Evolutionary conservation across 192 early-diverging fungal species (phyloP).

Genomic region (Helicostylum pulchrum): DNA sequence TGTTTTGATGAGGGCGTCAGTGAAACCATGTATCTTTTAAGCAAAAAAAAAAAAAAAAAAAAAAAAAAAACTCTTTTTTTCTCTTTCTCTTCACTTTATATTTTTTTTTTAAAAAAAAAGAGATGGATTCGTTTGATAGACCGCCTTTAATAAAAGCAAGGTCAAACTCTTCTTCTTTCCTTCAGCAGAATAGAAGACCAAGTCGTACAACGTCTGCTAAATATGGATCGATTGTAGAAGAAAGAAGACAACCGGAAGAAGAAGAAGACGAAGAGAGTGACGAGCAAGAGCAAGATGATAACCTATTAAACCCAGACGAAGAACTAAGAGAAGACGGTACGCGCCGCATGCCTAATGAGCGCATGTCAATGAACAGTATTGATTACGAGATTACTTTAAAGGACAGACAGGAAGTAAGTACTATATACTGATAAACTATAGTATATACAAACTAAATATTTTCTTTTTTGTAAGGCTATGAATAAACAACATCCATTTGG

Average conservation of each 20-base stretch:
- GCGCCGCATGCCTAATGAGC: slow-evolving; percentile 8
- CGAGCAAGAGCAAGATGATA: not conserved
- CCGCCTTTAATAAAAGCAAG: slow-evolving; percentile 6
- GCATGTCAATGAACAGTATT: slow-evolving; percentile 12
- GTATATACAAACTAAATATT: too few species aligned
- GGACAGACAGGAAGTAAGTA: slow-evolving; percentile 52
- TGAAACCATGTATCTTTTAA: too few species aligned
- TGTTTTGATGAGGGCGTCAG: too few species aligned
- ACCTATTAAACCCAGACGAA: not conserved
- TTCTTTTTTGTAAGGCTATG: too few species aligned
- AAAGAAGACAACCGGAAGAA: not conserved
- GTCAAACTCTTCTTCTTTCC: slow-evolving; percentile 2
- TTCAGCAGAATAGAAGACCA: not conserved
- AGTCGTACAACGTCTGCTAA: slow-evolving; percentile 1
- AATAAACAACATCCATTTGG: slow-evolving; percentile 91
- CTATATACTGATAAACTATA: not conserved
- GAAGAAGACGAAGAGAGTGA: slow-evolving; percentile 2
- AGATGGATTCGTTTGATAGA: slow-evolving; percentile 10
- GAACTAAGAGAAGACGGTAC: not conserved
- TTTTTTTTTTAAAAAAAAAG: too few species aligned
- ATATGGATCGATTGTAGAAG: slow-evolving; percentile 14
- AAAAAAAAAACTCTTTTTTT: too few species aligned
- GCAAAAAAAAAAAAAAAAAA: too few species aligned
- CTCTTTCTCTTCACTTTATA: too few species aligned
- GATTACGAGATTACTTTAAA: slow-evolving; percentile 53